Percentiles rank a stretch among this genome's conserved stretches.
Conservation (phyloP, 75 land plant genomes). For the Pinus tabuliformis region DNA sequence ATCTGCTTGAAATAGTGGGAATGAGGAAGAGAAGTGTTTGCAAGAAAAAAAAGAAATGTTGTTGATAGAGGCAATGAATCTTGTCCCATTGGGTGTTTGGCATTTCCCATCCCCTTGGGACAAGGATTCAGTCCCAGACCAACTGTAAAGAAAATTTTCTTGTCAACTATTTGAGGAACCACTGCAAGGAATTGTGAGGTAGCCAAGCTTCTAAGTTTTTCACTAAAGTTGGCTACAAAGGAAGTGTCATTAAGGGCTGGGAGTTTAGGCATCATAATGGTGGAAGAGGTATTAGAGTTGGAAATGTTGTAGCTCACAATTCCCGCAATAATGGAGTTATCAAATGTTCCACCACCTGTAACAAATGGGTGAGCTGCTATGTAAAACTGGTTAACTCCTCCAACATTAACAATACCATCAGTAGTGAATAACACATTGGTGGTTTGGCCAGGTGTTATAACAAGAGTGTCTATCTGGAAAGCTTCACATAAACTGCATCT, state of each 20-base stretch:
- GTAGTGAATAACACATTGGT: slow-evolving; percentile 9
- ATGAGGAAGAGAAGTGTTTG: slow-evolving; percentile 9
- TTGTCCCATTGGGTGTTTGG: slow-evolving; percentile 8
- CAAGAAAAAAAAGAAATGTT: slow-evolving; percentile 17
- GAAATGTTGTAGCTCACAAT: neutral
- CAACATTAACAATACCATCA: too few relatives aligned
- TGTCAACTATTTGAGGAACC: slow-evolving; percentile 8
- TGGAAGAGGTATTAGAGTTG: neutral
- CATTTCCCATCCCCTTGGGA: neutral
- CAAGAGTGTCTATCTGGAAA: neutral
- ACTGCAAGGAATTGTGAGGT: neutral
- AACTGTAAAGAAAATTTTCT: slow-evolving; percentile 12
- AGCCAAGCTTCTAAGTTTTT: neutral
- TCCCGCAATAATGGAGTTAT: slow-evolving; percentile 8
- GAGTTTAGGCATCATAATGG: neutral
- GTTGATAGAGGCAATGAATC: slow-evolving; percentile 13
- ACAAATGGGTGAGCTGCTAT: too few relatives aligned
- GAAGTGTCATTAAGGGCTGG: slow-evolving; percentile 12
- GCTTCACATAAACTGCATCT: slow-evolving; percentile 29
- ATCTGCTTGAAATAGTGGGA: slow-evolving; percentile 21
- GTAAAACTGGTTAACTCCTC: too few relatives aligned
- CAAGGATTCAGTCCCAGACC: slow-evolving; percentile 4
- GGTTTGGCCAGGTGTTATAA: slow-evolving; percentile 40
- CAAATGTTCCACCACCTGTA: neutral
- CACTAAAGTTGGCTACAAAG: slow-evolving; percentile 5